Evolutionary conservation across 169 alveolate genomes (phyloP), one percentile per base, ranked within the genome.

Genomic region (Plasmodium sp.): DNA sequence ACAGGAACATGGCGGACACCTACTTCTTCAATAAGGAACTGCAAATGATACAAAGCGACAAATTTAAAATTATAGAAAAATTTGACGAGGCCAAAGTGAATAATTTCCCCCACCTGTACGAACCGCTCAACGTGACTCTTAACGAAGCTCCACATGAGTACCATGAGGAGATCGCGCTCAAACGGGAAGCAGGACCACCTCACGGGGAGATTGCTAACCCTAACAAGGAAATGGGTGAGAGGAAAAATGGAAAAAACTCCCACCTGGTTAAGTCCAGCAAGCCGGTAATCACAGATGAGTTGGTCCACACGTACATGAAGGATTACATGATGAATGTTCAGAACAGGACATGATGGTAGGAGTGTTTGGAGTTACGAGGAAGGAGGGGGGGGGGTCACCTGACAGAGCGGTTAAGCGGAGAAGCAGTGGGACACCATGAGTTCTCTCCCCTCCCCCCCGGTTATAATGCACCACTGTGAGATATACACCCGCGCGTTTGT

Each of bases 261-360:
- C 71, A 86, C 43, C 31, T 79, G 45, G 72, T 77, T 14, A 77
- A 58, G 34, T 41, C 88, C 56, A 54, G 56, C 43, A 62, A 75
- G 45, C 10, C 86, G 22, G 22, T 77, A 86, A 77, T 77, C 71
- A 86, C 86, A 9, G 86, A 75, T n/a, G 94, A 86, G 48, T 58
- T 77, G 12, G 94, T 34, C 33, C 94, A 86, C 48, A 86, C 73
- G 2, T 86, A 86, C 48, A 86, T 86, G 85, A 81, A 86, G 71
- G 88, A 86, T 86, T 86, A 86, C 77, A 86, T 86, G 94, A 77
- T 77, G 67, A 86, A 74, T 75, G 82, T 75, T 16, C 86, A 77
- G 71, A 86, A 75, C 72, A 73, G 62, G 16, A 34, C 34, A 34
- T 45, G 71, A 84, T 34, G 43, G 73, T 10, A 58, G 22, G 27